These are phyloP conservation scores for Pseudocercospora pini-densiflorae DNA, from an alignment of 2,329 filamentous ascomycete genomes.

Conservation along the genomic window DNA sequence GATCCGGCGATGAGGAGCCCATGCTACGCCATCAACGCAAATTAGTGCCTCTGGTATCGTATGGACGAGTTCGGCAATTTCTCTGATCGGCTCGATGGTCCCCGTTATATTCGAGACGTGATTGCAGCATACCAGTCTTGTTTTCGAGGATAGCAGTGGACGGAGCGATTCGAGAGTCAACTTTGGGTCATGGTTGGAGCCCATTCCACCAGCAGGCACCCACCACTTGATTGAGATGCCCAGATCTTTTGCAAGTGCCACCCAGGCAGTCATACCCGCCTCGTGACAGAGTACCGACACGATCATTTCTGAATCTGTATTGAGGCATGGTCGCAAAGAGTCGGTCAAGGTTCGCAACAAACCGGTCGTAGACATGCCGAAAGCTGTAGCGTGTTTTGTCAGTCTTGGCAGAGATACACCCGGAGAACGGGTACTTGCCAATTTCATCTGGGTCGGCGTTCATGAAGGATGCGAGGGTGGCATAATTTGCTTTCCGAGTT, in stretches of 20 bases:
- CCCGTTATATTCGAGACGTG: slow-evolving; percentile 16
- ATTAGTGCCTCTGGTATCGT: slow-evolving; percentile 13
- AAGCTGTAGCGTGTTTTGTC: slow-evolving; percentile 1
- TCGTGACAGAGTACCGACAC: slow-evolving; percentile 12
- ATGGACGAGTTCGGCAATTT: slow-evolving; percentile 12
- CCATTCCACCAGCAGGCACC: slow-evolving; percentile 6
- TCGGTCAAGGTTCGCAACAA: slow-evolving; percentile 8
- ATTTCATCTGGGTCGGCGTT: slow-evolving; percentile 11
- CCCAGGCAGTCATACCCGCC: slow-evolving; percentile 11
- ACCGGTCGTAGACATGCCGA: slow-evolving; percentile 11
- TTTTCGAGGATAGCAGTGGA: slow-evolving; percentile 11
- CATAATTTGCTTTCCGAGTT: background rate
- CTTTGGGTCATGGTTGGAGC: slow-evolving; percentile 6
- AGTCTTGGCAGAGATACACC: background rate
- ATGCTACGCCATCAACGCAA: slow-evolving; percentile 14
- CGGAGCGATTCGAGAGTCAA: slow-evolving; percentile 12
- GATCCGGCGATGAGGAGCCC: slow-evolving; percentile 13
- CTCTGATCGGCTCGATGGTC: slow-evolving; percentile 12
- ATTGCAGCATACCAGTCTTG: slow-evolving; percentile 10
- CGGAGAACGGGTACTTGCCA: background rate
- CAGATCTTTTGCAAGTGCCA: slow-evolving; percentile 6
- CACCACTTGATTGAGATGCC: slow-evolving; percentile 15
- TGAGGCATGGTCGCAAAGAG: slow-evolving; percentile 8
- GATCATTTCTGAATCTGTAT: slow-evolving; percentile 12
- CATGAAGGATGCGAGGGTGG: slow-evolving; percentile 10